phyloP scores from a whole-genome alignment of 768 basidiomycete species.

The Naganishia randhawae region DNA sequence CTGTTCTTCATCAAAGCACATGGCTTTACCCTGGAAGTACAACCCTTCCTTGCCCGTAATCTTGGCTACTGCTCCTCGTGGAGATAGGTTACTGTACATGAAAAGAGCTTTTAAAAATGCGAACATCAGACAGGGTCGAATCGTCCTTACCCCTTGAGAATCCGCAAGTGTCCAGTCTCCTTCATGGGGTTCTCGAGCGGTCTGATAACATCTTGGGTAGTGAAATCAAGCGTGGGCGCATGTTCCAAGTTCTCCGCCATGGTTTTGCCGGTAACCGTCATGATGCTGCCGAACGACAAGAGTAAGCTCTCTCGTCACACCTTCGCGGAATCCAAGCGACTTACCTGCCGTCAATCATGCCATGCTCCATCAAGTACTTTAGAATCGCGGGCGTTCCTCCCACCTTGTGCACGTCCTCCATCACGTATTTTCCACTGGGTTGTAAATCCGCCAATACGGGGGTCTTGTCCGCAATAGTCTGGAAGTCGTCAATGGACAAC shows the following conservation, averaged over 20 bases:
- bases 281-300: conserved; percentile 24
- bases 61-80: conserved; percentile 92
- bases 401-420: conserved; percentile 82
- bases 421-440: conserved; percentile 61
- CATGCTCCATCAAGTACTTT: conserved; percentile 34
- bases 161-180: conserved; percentile 83
- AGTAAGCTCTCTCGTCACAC: neutral
- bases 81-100: conserved; percentile 67
- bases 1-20: conserved; percentile 33
- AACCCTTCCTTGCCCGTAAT: conserved; percentile 95
- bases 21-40: conserved; percentile 55
- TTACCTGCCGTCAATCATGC: conserved; percentile 32
- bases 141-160: conserved; percentile 69
- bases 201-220: conserved; percentile 76
- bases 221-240: conserved; percentile 65
- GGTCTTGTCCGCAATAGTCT: conserved; percentile 69
- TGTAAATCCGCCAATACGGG: conserved; percentile 82
- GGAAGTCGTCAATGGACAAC: conserved; percentile 81
- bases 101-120: no score
- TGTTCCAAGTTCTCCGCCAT: conserved; percentile 84
- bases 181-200: conserved; percentile 86
- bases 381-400: conserved; percentile 67
- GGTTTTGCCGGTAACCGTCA: conserved; percentile 86
- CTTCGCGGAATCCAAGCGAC: neutral
- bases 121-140: no score